Evolutionary conservation across 352 stramenopile genomes (phyloP).

Genomic region (Peronospora destructor): DNA sequence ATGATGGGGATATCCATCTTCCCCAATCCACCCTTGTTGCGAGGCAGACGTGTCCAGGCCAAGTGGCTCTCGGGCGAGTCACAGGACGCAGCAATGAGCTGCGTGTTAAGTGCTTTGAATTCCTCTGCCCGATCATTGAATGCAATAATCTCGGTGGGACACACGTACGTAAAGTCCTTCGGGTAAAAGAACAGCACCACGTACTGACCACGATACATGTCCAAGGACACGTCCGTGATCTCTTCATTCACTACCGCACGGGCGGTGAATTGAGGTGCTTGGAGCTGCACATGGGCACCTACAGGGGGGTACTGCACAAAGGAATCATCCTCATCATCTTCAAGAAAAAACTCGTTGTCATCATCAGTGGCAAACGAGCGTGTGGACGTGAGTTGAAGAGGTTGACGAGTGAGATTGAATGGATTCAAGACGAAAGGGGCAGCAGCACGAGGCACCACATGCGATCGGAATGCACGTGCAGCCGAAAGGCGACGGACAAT

Average conservation of each 20-base stretch:
- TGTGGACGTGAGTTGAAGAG: constrained; percentile 4
- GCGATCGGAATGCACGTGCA: constrained; percentile 12
- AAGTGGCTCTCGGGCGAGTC: constrained; percentile 89
- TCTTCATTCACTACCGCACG: constrained; percentile 73
- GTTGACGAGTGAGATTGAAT: not conserved
- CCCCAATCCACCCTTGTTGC: constrained; percentile 88
- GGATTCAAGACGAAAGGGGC: constrained; percentile 12
- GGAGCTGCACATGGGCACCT: constrained; percentile 47
- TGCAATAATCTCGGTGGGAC: constrained; percentile 88
- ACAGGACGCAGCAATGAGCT: constrained; percentile 85
- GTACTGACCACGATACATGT: constrained; percentile 85
- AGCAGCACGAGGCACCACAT: constrained; percentile 6
- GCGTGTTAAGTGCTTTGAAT: constrained; percentile 81
- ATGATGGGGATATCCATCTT: constrained; percentile 91
- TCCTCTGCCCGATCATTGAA: constrained; percentile 82
- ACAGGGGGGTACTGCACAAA: constrained; percentile 77
- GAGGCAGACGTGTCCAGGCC: constrained; percentile 81
- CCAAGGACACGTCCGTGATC: constrained; percentile 75
- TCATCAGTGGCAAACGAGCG: constrained; percentile 48
- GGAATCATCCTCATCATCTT: constrained; percentile 61
- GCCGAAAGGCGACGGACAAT: constrained; percentile 29
- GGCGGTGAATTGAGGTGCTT: constrained; percentile 71
- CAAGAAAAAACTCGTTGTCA: constrained; percentile 55
- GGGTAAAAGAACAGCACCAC: constrained; percentile 90
- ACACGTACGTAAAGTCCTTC: constrained; percentile 89